Percentiles rank a stretch among this genome's conserved stretches.
phyloP scores from a whole-genome alignment of 2,329 filamentous ascomycete genomes.

The Fusarium floridanum region DNA sequence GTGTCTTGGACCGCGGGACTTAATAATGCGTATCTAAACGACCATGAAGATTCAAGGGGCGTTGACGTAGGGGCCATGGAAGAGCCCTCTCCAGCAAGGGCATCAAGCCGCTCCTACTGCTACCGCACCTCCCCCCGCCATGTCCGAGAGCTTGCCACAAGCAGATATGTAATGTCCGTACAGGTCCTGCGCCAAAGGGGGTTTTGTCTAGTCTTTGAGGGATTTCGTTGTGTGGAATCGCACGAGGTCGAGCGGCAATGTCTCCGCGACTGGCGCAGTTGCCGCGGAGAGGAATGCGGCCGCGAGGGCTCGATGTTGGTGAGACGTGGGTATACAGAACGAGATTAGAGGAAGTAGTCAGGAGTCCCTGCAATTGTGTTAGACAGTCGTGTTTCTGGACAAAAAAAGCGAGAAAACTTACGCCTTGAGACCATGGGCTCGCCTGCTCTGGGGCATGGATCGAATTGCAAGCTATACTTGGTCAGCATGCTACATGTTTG shows the following conservation, averaged over 20 bases:
- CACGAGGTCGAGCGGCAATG: constrained; percentile 46
- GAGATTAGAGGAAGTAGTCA: constrained; percentile 94
- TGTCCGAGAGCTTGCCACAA: constrained; percentile 36
- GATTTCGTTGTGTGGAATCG: constrained; percentile 43
- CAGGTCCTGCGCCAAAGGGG: constrained; percentile 34
- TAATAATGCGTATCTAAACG: constrained; percentile 48
- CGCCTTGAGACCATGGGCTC: constrained; percentile 99
- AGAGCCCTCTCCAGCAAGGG: constrained; percentile 30
- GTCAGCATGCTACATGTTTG: constrained; percentile 43
- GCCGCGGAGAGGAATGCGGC: constrained; percentile 29
- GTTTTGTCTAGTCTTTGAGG: constrained; percentile 31
- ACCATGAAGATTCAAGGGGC: constrained; percentile 32
- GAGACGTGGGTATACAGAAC: constrained; percentile 45
- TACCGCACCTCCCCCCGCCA: constrained; percentile 26
- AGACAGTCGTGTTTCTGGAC: constrained; percentile 1
- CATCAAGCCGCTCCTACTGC: constrained; percentile 28
- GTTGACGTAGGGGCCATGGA: constrained; percentile 27
- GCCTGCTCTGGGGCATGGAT: constrained; percentile 95
- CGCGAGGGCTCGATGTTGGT: constrained; percentile 41
- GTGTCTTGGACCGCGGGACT: constrained; percentile 43
- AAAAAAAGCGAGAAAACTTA: constrained; percentile 54
- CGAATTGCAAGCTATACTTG: constrained; percentile 88
- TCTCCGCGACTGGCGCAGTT: constrained; percentile 31
- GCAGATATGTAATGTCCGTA: constrained; percentile 37
- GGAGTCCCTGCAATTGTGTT: constrained; percentile 74